phyloP scores from a whole-genome alignment of 2,329 filamentous ascomycete genomes.

The Aspergillus glaucus region DNA sequence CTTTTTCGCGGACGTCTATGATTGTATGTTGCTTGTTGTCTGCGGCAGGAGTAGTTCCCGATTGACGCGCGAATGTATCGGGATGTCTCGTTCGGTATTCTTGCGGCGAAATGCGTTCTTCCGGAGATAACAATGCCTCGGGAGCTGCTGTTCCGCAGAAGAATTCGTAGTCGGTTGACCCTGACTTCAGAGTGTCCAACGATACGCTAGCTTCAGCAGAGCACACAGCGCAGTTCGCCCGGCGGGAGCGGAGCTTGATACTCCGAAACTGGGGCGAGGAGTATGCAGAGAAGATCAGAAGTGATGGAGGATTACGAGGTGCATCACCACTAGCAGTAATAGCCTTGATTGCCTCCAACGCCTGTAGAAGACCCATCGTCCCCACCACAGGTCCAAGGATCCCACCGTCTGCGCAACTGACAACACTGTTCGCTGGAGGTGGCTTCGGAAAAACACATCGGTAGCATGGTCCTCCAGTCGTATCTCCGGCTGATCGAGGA shows the following conservation, averaged over 20 bases:
- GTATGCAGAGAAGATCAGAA: slow-evolving; percentile 41
- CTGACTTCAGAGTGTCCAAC: slow-evolving; percentile 53
- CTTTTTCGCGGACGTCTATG: slow-evolving; percentile 76
- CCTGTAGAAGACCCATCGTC: slow-evolving; percentile 86
- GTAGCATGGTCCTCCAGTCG: slow-evolving; percentile 74
- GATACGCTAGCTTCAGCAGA: slow-evolving; percentile 59
- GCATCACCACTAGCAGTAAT: slow-evolving; percentile 39
- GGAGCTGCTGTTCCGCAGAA: slow-evolving; percentile 68
- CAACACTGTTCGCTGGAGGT: slow-evolving; percentile 73
- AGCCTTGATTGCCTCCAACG: slow-evolving; percentile 82
- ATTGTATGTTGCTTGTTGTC: slow-evolving; percentile 48
- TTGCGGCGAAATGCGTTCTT: slow-evolving; percentile 62
- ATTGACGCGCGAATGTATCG: background rate
- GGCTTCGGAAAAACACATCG: slow-evolving; percentile 86
- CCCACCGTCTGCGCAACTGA: slow-evolving; percentile 86
- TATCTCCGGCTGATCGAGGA: slow-evolving; percentile 53
- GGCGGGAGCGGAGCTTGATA: slow-evolving; percentile 64
- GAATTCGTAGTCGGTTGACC: slow-evolving; percentile 72
- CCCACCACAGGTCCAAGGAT: slow-evolving; percentile 91
- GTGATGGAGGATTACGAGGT: slow-evolving; percentile 26
- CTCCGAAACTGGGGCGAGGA: slow-evolving; percentile 57
- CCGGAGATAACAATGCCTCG: slow-evolving; percentile 50
- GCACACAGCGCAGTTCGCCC: slow-evolving; percentile 70
- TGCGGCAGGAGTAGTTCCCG: slow-evolving; percentile 3
- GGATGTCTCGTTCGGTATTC: slow-evolving; percentile 44